These are phyloP conservation scores for Cucurbita maxima DNA, from an alignment of 306 rosid genomes.

Conservation along the genomic window DNA sequence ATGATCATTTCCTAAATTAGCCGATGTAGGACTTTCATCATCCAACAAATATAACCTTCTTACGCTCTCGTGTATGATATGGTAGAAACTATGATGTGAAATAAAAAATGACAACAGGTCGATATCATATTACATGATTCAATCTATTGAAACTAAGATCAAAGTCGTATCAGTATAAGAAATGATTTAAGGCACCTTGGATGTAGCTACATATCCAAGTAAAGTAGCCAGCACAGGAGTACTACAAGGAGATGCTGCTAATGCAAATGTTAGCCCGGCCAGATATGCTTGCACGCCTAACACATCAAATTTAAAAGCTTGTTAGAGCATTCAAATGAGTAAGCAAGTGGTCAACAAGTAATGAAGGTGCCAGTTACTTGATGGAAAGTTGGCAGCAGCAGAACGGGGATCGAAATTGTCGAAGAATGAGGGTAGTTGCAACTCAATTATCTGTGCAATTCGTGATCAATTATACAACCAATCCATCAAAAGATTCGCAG, in stretches of 20 bases:
- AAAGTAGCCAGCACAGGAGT: slow-evolving; percentile 82
- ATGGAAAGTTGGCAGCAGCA: slow-evolving; percentile 81
- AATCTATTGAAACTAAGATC: background rate
- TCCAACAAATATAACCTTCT: no score
- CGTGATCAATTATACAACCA: background rate
- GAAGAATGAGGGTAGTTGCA: slow-evolving; percentile 74
- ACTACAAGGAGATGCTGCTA: slow-evolving; percentile 96
- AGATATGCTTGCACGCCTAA: slow-evolving; percentile 89
- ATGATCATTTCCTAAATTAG: no score
- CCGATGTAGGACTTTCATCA: no score
- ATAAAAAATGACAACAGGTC: background rate
- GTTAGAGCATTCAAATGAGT: background rate
- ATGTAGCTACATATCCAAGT: slow-evolving; percentile 83
- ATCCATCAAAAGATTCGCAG: background rate
- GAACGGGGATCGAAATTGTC: slow-evolving; percentile 81
- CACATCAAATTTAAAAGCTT: slow-evolving; percentile 10
- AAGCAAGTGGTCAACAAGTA: background rate
- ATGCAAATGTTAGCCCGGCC: slow-evolving; percentile 92
- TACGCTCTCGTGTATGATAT: no score
- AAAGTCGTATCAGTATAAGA: background rate
- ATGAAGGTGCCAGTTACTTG: slow-evolving; percentile 36
- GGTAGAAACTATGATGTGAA: background rate
- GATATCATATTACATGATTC: background rate
- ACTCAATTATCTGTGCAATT: slow-evolving; percentile 65
- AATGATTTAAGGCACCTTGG: slow-evolving; percentile 50